Evolutionary conservation across 345 rosid species (phyloP), one percentile per base, ranked within the genome.

Genomic region (Salix viminalis): DNA sequence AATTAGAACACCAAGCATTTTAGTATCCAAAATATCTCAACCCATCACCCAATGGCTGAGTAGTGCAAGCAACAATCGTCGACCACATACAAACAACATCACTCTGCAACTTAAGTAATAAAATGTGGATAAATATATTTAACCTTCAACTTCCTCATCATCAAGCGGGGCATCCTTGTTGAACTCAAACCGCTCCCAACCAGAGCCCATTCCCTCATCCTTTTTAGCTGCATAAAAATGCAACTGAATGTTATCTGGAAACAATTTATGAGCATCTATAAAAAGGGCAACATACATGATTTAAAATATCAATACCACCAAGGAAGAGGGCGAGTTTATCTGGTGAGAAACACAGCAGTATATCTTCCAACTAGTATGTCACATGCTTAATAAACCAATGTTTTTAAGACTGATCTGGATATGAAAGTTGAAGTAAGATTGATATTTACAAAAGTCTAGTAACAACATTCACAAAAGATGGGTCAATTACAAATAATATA

Each of bases 81-180:
- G 75, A 71, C 14, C 14, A 28, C 9, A 65, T 18, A 13, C 28
- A 52, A 50, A 26, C 14, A 11, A 41, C 3, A 24, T 16, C 48
- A 30, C 13, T 11, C 30, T 26, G 61, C 11, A 39, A 64, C 26
- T 28, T 23, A 62, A 23, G 42, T 34, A 77, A 64, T 32, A 39
- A 73, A 70, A 37, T 5, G 18, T 37, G 7, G 46, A 64, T 65
- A 23, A 42, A 67, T 32, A 75, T 18, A 65, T 69, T 34, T 77
- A 82, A 91, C 97, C 97, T 92, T 88, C 96, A 70, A 88, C 85
- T 77, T 92, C 97, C 75, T 91, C 97, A 65, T 95, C 96, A 78
- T 95, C 96, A 72, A 95, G 89, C 21, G 94, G 94, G 60, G 99
- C 97, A 83, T 95, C 97, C 85, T 89, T 90, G 85, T 95, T 86